Percentiles rank a stretch among this genome's conserved stretches.
Conservation (phyloP, 2,329 filamentous ascomycete genomes). For the Aspergillus puulaauensis region DNA sequence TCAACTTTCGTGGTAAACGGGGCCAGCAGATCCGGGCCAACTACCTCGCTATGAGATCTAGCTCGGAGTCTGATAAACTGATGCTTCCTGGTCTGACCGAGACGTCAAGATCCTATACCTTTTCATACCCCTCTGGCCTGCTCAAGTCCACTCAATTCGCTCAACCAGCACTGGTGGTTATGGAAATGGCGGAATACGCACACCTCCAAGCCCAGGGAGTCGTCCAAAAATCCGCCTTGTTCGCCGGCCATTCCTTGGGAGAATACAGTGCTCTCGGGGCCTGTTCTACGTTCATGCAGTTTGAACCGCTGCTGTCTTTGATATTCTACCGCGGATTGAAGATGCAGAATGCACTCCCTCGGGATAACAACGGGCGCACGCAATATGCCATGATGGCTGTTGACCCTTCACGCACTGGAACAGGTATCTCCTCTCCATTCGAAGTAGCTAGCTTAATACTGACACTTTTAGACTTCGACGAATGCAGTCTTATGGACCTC, state of each 20-base stretch:
- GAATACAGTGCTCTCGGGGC: slow-evolving; percentile 95
- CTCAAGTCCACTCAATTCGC: slow-evolving; percentile 96
- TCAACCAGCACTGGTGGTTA: slow-evolving; percentile 88
- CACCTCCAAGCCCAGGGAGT: slow-evolving; percentile 95
- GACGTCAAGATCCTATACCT: slow-evolving; percentile 88
- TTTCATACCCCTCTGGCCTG: slow-evolving; percentile 84
- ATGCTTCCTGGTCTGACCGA: slow-evolving; percentile 96
- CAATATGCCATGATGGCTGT: slow-evolving; percentile 99
- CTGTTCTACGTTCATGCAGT: slow-evolving; percentile 92
- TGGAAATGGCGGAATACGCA: slow-evolving; percentile 98
- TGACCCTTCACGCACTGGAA: slow-evolving; percentile 86
- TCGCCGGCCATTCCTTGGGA: slow-evolving; percentile 92
- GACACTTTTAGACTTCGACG: background rate
- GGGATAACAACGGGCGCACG: slow-evolving; percentile 81
- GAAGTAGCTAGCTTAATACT: background rate
- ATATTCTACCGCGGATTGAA: slow-evolving; percentile 97
- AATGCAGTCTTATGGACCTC: background rate
- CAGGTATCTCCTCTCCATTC: slow-evolving; percentile 86
- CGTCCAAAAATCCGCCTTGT: slow-evolving; percentile 87
- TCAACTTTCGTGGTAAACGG: slow-evolving; percentile 90
- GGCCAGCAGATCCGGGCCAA: slow-evolving; percentile 95
- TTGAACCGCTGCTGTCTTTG: slow-evolving; percentile 90
- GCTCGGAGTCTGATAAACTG: slow-evolving; percentile 84
- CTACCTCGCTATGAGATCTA: slow-evolving; percentile 80
- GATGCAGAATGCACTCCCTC: slow-evolving; percentile 97